Percentiles rank a stretch among this genome's conserved stretches.
Conservation (phyloP, 345 rosid genomes). For the Iberis pinnata region DNA sequence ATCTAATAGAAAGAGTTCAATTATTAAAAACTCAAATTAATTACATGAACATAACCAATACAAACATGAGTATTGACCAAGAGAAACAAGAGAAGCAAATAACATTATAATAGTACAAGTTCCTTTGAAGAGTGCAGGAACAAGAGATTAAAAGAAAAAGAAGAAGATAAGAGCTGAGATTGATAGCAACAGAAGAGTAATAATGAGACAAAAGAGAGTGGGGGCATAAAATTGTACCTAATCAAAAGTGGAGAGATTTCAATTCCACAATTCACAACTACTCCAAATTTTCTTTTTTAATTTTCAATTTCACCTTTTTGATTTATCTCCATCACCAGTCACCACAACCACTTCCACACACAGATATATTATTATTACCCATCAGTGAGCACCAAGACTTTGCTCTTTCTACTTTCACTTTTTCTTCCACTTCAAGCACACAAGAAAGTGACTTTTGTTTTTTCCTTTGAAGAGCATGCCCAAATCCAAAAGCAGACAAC, state of each 20-base stretch:
- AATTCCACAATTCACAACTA: conserved; percentile 17
- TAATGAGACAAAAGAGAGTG: conserved; percentile 26
- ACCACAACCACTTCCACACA: conserved; percentile 24
- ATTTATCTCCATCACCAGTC: conserved; percentile 16
- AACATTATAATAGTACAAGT: too few relatives aligned
- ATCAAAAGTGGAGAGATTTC: conserved; percentile 19
- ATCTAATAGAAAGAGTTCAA: too few relatives aligned
- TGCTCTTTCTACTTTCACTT: too few relatives aligned
- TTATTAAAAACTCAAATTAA: too few relatives aligned
- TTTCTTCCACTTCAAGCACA: conserved; percentile 23
- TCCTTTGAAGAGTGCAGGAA: too few relatives aligned
- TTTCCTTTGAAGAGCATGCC: conserved; percentile 25
- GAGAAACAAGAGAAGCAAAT: too few relatives aligned
- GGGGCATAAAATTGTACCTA: conserved; percentile 17
- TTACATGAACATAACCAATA: conserved; percentile 1
- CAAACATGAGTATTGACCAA: too few relatives aligned
- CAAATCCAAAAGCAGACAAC: conserved; percentile 31
- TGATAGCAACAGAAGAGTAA: conserved; percentile 27
- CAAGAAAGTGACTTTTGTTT: conserved; percentile 25
- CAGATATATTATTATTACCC: neutral
- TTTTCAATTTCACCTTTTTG: conserved; percentile 11
- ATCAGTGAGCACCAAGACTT: conserved; percentile 28
- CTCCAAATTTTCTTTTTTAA: neutral
- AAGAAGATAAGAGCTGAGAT: too few relatives aligned
- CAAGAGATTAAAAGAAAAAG: too few relatives aligned